Base-by-base conservation (phyloP, 108 stramenopile genomes). In the Nannochloropsis salina region DNA sequence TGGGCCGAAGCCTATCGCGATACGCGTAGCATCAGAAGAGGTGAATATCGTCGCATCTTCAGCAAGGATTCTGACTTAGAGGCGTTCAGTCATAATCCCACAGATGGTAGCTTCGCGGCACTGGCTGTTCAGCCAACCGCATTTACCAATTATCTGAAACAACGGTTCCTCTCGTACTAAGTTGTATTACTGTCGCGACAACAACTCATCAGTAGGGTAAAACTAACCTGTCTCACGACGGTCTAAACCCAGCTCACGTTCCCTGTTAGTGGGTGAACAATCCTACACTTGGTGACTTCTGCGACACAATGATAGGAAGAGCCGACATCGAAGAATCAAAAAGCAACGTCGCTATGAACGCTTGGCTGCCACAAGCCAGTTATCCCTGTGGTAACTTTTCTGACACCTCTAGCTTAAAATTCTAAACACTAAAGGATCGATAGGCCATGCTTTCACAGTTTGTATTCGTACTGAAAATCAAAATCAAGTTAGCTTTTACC, bases 381-480 rank as follows among this genome's bases (percentile, higher is more conserved):
- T 95, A 96, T 96, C 95, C 95, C 94, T 96, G 95, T 96, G 95
- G 95, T 95, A 96, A 96, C 95, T 96, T 95, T 95, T 96, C 95
- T 96, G 95, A 95, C 95, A 95, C 95, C 94, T 95, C 95, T 94
- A 93, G 93, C 95, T 94, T 94, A 92, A 95, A 94, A 94, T 94
- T 94, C 94, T 87, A 93, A 94, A 94, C 92, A 93, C 93, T 93
- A 94, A 95, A 95, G 95, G 95, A 95, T 95, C 95, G 94, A 94
- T 95, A 95, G 95, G 94, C 94, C 94, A 95, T 93, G 94, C 92
- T 95, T 95, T 95, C 95, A 92, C 94, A 93, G 95, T 95, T 95
- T 95, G 95, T 89, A 93, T 95, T 93, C 95, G 92, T 94, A 94
- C 94, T 94, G 95, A 94, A 95, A 94, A 94, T 94, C 94, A 94